Conservation (phyloP, 106 monocot species). For the Allium cepa region DNA sequence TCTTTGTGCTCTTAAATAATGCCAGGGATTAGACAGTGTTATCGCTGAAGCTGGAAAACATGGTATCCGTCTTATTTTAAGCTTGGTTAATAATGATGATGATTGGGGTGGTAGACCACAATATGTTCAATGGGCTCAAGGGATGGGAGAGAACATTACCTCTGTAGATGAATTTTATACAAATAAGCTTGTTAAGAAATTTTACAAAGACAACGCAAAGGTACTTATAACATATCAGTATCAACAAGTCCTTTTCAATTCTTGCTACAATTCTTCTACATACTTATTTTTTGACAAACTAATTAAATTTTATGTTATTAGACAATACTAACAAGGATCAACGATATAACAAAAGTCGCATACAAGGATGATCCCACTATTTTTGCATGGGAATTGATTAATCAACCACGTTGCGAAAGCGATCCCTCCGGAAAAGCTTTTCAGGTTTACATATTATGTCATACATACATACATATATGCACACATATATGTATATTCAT, state of each 20-base stretch:
- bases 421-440: slow-evolving; percentile 28
- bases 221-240: not conserved
- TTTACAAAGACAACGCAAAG: not conserved
- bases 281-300: not conserved
- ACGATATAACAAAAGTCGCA: slow-evolving; percentile 21
- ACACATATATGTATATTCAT: not conserved
- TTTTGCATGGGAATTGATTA: slow-evolving; percentile 48
- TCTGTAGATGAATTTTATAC: slow-evolving; percentile 7
- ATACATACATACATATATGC: no score
- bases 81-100: slow-evolving; percentile 48
- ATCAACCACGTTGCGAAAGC: slow-evolving; percentile 29
- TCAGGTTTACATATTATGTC: slow-evolving; percentile 2
- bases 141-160: slow-evolving; percentile 28
- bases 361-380: slow-evolving; percentile 42
- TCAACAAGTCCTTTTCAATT: not conserved
- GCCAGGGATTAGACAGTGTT: slow-evolving; percentile 52
- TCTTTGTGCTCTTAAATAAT: no score
- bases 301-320: not conserved
- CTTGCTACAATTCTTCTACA: not conserved
- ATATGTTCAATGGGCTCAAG: slow-evolving; percentile 53
- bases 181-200: no score
- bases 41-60: slow-evolving; percentile 42
- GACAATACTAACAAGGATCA: slow-evolving; percentile 3
- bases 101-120: slow-evolving; percentile 58
- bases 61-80: slow-evolving; percentile 39